A percentile compares a stretch with the other conserved stretches of the same genome.
Conservation (phyloP, 768 basidiomycete species). For the Mycena vulgaris region DNA sequence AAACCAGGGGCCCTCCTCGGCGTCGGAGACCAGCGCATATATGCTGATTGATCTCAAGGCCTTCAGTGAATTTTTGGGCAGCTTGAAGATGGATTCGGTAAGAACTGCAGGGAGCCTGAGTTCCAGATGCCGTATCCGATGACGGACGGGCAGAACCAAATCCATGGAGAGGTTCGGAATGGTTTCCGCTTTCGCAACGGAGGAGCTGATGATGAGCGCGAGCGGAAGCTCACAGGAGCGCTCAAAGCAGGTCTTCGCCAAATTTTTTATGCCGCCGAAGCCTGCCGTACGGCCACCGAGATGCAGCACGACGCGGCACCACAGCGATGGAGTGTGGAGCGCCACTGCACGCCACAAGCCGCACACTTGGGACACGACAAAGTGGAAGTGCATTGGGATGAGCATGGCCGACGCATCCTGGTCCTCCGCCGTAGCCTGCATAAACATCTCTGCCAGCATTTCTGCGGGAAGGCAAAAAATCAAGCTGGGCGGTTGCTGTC, state of each 20-base stretch:
- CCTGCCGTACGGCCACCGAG: constrained; percentile 17
- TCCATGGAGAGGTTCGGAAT: constrained; percentile 34
- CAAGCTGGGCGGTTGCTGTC: constrained; percentile 27
- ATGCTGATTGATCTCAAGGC: constrained; percentile 21
- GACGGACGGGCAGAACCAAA: constrained; percentile 34
- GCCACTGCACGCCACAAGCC: constrained; percentile 52
- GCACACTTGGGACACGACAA: constrained; percentile 54
- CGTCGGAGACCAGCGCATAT: not conserved
- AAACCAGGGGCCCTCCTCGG: constrained; percentile 21
- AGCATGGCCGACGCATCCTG: not conserved
- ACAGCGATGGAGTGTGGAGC: constrained; percentile 48
- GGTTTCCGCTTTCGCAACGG: not conserved
- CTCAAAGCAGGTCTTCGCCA: constrained; percentile 30
- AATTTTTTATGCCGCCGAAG: constrained; percentile 10
- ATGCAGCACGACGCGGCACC: constrained; percentile 42
- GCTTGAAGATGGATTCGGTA: constrained; percentile 36
- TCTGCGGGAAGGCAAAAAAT: constrained; percentile 37
- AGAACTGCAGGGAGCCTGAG: constrained; percentile 17
- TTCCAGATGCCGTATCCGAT: constrained; percentile 34
- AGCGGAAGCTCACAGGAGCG: constrained; percentile 35
- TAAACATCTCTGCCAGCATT: constrained; percentile 33
- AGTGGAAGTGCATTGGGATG: constrained; percentile 44
- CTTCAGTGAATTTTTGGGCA: constrained; percentile 28
- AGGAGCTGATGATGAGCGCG: constrained; percentile 25
- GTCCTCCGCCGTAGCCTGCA: constrained; percentile 29